phyloP scores from a whole-genome alignment of 1,284 basidiomycete genomes.

The Austroboletus niveus region DNA sequence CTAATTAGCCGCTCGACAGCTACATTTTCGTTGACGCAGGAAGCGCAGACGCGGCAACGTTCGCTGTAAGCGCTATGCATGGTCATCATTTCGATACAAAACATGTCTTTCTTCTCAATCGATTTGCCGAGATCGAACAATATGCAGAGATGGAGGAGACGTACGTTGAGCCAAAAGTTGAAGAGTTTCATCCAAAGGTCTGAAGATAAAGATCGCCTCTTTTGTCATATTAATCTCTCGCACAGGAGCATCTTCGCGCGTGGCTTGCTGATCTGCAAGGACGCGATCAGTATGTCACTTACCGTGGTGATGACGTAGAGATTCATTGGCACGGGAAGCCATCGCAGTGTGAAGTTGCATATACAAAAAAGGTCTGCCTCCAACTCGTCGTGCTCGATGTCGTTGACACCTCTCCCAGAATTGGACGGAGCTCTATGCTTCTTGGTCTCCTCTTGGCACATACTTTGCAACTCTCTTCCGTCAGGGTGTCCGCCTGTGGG shows the following conservation, averaged over 20 bases:
- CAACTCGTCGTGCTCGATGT: neutral
- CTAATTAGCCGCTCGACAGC: conserved; percentile 39
- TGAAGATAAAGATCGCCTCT: conserved; percentile 12
- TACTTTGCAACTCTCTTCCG: conserved; percentile 93
- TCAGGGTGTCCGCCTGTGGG: conserved; percentile 96
- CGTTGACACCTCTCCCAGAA: conserved; percentile 45
- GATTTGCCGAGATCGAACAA: conserved; percentile 91
- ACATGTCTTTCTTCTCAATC: conserved; percentile 89
- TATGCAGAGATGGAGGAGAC: conserved; percentile 81
- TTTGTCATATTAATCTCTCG: conserved; percentile 7
- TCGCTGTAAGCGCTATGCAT: conserved; percentile 80
- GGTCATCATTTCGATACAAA: conserved; percentile 90
- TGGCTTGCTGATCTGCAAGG: conserved; percentile 94
- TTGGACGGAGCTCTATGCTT: conserved; percentile 98
- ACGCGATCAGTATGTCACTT: conserved; percentile 95
- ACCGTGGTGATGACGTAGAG: conserved; percentile 88
- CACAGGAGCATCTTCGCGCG: conserved; percentile 88
- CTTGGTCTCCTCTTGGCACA: conserved; percentile 97
- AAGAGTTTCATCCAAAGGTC: conserved; percentile 83
- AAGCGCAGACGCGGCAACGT: conserved; percentile 76
- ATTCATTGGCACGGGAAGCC: conserved; percentile 94
- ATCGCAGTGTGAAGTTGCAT: conserved; percentile 81
- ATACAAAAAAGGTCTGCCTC: conserved; percentile 64
- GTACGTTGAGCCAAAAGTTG: conserved; percentile 77
- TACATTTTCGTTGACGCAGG: conserved; percentile 91